phyloP scores from a whole-genome alignment of 2,329 filamentous ascomycete species.

The Dothideomycetes sp. region DNA sequence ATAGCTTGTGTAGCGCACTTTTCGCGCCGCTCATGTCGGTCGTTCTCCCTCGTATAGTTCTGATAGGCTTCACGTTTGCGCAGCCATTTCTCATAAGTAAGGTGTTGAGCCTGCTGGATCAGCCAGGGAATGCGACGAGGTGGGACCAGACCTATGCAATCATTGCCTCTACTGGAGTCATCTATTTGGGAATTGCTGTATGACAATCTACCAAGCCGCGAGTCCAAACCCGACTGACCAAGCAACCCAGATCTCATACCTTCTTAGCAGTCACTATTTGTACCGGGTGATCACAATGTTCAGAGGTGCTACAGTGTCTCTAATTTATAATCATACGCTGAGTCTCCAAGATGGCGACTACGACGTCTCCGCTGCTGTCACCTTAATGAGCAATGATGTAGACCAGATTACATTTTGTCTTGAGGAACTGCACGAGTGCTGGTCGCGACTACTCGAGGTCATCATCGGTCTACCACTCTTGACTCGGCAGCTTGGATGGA shows the following conservation, averaged over 20 bases:
- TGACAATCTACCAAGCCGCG: neutral
- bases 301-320: neutral
- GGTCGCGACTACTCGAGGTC: slow-evolving; percentile 2
- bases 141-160: neutral
- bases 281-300: slow-evolving; percentile 1
- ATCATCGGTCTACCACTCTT: neutral
- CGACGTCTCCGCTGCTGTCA: neutral
- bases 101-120: neutral
- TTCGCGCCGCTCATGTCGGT: neutral
- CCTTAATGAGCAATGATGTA: slow-evolving; percentile 1
- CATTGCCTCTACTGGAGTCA: neutral
- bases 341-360: neutral
- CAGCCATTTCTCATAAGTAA: slow-evolving; percentile 1
- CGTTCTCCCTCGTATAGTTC: neutral
- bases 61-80: neutral
- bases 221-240: neutral
- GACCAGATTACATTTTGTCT: neutral
- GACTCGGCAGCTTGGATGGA: neutral
- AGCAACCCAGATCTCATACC: neutral
- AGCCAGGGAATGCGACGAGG: neutral
- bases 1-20: neutral
- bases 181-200: slow-evolving; percentile 2
- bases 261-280: neutral
- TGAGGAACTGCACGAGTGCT: neutral
- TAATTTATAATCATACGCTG: neutral